A percentile compares a stretch with the other conserved stretches of the same genome.
Evolutionary conservation across 352 stramenopile genomes (phyloP).

Genomic region (Globisporangium parvum): DNA sequence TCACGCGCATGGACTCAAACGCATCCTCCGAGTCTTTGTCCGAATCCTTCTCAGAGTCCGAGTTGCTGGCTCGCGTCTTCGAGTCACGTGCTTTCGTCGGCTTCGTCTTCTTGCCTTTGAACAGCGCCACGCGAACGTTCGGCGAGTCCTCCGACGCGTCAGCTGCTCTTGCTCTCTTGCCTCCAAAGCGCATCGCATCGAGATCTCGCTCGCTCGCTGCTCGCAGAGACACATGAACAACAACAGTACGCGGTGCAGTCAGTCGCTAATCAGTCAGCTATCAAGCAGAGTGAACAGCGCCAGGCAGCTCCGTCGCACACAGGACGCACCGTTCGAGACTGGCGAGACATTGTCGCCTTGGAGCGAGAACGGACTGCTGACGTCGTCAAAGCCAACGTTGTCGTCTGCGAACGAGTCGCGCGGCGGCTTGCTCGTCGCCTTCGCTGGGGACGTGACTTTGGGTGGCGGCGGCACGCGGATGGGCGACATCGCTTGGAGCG

Average conservation of each 20-base stretch:
- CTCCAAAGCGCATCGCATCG: slow-evolving; percentile 49
- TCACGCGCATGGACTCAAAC: no score
- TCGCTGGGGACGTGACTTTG: not conserved
- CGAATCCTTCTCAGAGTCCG: no score
- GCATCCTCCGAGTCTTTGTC: no score
- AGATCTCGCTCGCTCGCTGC: slow-evolving; percentile 59
- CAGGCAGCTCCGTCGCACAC: not conserved
- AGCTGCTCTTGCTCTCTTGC: slow-evolving; percentile 20
- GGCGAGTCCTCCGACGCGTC: slow-evolving; percentile 25
- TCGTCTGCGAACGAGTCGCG: slow-evolving; percentile 28
- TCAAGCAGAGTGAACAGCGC: not conserved
- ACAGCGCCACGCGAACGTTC: slow-evolving; percentile 40
- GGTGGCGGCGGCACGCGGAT: not conserved
- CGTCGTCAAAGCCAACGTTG: slow-evolving; percentile 28
- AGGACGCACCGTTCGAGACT: slow-evolving; percentile 47
- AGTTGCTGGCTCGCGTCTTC: no score
- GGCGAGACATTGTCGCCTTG: slow-evolving; percentile 57
- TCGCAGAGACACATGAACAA: not conserved
- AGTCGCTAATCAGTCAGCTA: not conserved
- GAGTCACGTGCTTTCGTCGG: slow-evolving; percentile 2
- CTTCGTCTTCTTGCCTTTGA: slow-evolving; percentile 18
- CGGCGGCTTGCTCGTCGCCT: slow-evolving; percentile 15
- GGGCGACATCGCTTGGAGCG: slow-evolving; percentile 7
- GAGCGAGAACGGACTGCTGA: slow-evolving; percentile 50
- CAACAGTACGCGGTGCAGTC: not conserved